A percentile compares a stretch with the other conserved stretches of the same genome.
These are phyloP conservation scores for Colletotrichum cordylinicola DNA, from an alignment of 2,329 filamentous ascomycete species.

Conservation along the genomic window DNA sequence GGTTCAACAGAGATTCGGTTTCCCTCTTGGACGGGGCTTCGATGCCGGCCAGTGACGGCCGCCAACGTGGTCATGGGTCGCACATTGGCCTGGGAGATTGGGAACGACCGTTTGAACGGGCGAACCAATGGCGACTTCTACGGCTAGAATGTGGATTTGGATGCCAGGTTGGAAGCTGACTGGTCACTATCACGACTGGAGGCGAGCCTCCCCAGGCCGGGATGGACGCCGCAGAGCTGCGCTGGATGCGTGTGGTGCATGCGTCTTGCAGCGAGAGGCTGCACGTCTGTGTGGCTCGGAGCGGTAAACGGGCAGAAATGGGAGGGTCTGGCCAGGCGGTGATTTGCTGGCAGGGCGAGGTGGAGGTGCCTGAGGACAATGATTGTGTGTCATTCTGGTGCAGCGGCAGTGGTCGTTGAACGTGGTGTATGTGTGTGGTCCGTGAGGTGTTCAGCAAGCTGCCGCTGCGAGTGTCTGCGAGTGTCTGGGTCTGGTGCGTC, in stretches of 20 bases:
- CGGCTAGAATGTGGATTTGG: background rate
- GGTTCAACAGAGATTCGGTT: conserved; percentile 4
- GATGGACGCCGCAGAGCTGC: conserved; percentile 12
- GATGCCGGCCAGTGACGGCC: conserved; percentile 18
- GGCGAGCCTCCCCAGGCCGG: background rate
- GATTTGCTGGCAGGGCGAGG: conserved; percentile 17
- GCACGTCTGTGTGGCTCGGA: conserved; percentile 18
- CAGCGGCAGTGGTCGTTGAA: background rate
- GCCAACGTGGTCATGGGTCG: conserved; percentile 23
- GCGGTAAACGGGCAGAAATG: conserved; percentile 14
- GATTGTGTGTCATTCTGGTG: background rate
- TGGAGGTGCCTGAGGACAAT: conserved; percentile 19
- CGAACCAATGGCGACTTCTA: background rate
- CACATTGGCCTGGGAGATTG: conserved; percentile 21
- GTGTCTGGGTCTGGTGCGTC: background rate
- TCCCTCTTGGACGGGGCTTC: background rate
- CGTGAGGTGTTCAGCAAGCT: background rate
- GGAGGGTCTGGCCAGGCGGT: conserved; percentile 7
- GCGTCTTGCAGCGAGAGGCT: background rate
- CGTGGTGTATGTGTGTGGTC: background rate
- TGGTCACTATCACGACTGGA: background rate
- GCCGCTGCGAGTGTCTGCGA: background rate
- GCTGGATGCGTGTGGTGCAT: conserved; percentile 16
- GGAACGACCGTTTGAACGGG: conserved; percentile 22
- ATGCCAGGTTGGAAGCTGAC: background rate